Base-by-base conservation (phyloP, 2,329 filamentous ascomycete genomes). In the Curvularia spicifera region DNA sequence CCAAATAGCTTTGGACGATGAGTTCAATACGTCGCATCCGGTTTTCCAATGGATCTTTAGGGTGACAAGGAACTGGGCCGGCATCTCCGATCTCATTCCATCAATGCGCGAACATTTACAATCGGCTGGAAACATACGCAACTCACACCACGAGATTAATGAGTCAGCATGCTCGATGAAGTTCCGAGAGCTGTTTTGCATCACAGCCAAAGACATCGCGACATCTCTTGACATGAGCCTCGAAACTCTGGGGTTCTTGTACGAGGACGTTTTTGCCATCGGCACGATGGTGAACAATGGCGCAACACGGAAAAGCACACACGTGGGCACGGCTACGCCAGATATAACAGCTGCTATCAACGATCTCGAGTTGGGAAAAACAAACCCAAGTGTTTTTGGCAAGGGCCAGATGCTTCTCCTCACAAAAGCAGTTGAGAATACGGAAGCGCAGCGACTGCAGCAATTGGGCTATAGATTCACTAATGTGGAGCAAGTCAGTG, bases 31-130 rank as follows among this genome's bases (percentile, higher is more conserved):
- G 24, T 85, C 86, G 0, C 91, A 96, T 71, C 86, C 90, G 0
- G 86, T 93, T 1, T 96, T 95, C 76, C 87, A 93, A 49, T 96
- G 93, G 93, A 89, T 95, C 69, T 96, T 91, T 71, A 86, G 90
- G 56, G 90, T 91, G 2, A 91, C 90, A 6, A 84, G 88, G 57
- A 89, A 93, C 74, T 97, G 93, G 93, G 72, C 78, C 7, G 84
- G 86, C 40, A 83, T 96, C 26, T 82, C 82, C 53, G 85, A 87
- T 44, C 80, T 95, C 5, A 81, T 96, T 24, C 85, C 85, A 6
- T 85, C 84, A 42, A 96, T 96, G 89, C 84, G 84, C 53, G 82
- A 82, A 39, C 91, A 95, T 65, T 76, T 96, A 57, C 91, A 95
- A 60, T 50, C 59, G 28, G 66, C 67, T 20, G 67, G 70, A 26